A percentile compares a stretch with the other conserved stretches of the same genome.
phyloP scores from a whole-genome alignment of 768 basidiomycete species.

The Panellus pusillus region DNA sequence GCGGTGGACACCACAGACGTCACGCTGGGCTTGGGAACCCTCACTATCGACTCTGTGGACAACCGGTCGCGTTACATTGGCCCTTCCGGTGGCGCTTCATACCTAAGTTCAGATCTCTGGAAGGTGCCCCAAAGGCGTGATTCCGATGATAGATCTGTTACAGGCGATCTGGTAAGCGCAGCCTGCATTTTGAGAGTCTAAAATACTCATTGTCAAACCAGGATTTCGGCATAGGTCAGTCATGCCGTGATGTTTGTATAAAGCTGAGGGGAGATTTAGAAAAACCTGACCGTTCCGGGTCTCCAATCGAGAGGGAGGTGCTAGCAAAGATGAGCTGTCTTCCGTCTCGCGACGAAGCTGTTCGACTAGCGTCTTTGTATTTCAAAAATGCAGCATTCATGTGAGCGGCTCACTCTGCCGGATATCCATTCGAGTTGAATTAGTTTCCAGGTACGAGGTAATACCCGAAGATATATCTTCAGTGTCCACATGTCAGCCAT shows the following conservation, averaged over 20 bases:
- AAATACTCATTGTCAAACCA: background rate
- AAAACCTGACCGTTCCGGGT: background rate
- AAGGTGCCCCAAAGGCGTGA: constrained; percentile 8
- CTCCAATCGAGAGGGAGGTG: constrained; percentile 12
- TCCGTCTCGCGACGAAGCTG: constrained; percentile 22
- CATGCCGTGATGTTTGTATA: background rate
- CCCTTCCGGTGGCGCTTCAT: constrained; percentile 24
- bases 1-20: constrained; percentile 21
- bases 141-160: background rate
- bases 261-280: background rate
- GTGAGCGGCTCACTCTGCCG: constrained; percentile 6
- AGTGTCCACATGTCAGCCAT: constrained; percentile 21
- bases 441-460: constrained; percentile 22
- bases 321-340: constrained; percentile 18
- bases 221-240: background rate
- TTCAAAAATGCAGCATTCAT: constrained; percentile 24
- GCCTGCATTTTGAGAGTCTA: too few relatives aligned
- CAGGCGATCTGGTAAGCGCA: background rate
- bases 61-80: constrained; percentile 27
- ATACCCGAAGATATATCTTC: constrained; percentile 23
- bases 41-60: constrained; percentile 25
- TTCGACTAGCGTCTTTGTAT: constrained; percentile 19
- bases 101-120: constrained; percentile 25
- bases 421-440: background rate
- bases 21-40: constrained; percentile 24